Conservation (phyloP, 2,329 filamentous ascomycete species). For the Rhynchosporium secalis region DNA sequence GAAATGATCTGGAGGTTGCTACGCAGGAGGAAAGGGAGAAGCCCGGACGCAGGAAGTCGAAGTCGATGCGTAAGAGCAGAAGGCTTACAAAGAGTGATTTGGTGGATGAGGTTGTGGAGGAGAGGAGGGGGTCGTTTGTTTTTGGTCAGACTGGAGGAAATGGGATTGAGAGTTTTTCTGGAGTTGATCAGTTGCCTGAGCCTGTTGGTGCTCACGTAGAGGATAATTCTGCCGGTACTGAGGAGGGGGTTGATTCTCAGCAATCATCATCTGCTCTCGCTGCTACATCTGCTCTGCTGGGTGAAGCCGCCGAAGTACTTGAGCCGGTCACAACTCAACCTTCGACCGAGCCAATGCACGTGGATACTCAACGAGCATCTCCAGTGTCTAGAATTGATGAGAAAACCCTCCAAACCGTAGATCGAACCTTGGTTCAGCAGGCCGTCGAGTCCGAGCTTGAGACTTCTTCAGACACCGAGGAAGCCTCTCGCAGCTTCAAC, state of each 20-base stretch:
- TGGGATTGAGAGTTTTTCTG: conserved; percentile 5
- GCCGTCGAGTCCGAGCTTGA: not conserved
- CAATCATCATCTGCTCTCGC: not conserved
- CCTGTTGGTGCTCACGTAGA: not conserved
- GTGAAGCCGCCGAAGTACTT: not conserved
- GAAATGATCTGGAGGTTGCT: conserved; percentile 8
- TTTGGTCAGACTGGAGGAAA: not conserved
- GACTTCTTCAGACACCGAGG: not conserved
- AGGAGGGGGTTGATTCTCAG: not conserved
- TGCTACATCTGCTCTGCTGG: not conserved
- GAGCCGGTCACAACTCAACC: not conserved
- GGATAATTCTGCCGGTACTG: not conserved
- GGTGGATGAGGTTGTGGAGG: conserved; percentile 10
- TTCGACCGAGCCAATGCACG: not conserved
- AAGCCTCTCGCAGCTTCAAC: not conserved
- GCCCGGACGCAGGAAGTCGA: conserved; percentile 30
- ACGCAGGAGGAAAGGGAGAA: conserved; percentile 15
- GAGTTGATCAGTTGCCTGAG: not conserved
- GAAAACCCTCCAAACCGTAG: not conserved
- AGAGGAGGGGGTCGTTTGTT: conserved; percentile 13
- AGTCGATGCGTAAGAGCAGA: conserved; percentile 31
- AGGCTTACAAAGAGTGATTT: conserved; percentile 15
- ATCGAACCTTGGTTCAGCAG: not conserved
- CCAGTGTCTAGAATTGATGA: not conserved
- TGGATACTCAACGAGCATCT: not conserved